Evolutionary conservation across 106 monocot species (phyloP), one percentile per base, ranked within the genome.

Genomic region (Allium fistulosum): DNA sequence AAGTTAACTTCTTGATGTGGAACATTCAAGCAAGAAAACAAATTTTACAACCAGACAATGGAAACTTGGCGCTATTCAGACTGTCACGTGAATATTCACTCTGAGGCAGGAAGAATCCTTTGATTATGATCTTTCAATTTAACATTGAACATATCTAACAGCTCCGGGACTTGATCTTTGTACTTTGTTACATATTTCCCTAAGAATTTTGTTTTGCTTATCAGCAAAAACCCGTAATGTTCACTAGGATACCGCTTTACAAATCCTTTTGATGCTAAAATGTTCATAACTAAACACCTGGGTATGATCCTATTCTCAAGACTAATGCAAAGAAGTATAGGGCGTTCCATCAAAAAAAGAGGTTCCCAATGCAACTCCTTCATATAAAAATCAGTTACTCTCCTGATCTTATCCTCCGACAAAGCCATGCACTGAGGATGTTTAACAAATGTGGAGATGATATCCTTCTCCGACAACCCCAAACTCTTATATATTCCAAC

Each of bases 381-480:
- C 55, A 22, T 53, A 46, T 64, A 75, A 37, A 85, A 82, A 9
- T 51, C 71, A 59, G 80, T 17, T 2, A 1, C n/a, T 59, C 59
- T 67, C 64, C 53, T 73, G n/a, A 85, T 69, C 69, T 78, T 85
- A 16, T 69, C 69, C 2, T 80, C 77, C 0, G 82, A 73, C 8
- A 14, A 4, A 6, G 18, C 2, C 72, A 85, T 75, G 49, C 61
- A 75, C 16, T 14, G 37, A 0, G 89, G 89, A 10, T 69, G 58
- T 69, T 59, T 83, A 26, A 9, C 56, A 45, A 90, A 82, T 0
- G 82, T 80, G 4, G 17, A 28, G 2, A 79, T n/a, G 11, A 76
- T 51, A 14, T 90, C 77, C 16, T 65, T 28, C 14, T 83, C 74
- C 0, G 90, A 85, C 82, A 82, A 85, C 0, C 85, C 90, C 7